Conservation (phyloP, 1,139 yeast genomes). For the Candida glucosophila region DNA sequence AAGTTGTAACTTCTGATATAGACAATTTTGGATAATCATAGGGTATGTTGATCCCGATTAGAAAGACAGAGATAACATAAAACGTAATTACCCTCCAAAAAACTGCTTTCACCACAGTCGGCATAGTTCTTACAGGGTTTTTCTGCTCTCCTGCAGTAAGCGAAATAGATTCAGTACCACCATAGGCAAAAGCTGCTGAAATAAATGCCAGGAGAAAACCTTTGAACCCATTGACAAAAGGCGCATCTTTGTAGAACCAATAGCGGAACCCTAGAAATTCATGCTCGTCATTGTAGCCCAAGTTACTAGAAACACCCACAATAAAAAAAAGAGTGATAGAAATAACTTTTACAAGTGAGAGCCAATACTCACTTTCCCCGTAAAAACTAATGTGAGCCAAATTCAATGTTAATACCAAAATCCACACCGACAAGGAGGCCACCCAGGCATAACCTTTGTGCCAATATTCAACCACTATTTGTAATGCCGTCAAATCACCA, state of each 20-base stretch:
- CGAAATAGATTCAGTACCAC: constrained; percentile 59
- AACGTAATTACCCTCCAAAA: constrained; percentile 42
- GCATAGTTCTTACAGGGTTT: constrained; percentile 51
- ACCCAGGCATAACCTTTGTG: constrained; percentile 51
- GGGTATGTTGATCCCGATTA: constrained; percentile 38
- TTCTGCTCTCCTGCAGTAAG: constrained; percentile 61
- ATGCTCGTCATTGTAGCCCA: constrained; percentile 22
- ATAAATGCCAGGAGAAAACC: constrained; percentile 33
- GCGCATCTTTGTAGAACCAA: constrained; percentile 34
- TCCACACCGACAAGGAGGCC: constrained; percentile 52
- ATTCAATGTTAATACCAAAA: constrained; percentile 41
- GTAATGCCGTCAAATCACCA: constrained; percentile 52
- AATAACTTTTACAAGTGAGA: constrained; percentile 29
- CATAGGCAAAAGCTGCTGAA: constrained; percentile 60
- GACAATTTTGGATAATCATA: constrained; percentile 31
- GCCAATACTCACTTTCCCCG: constrained; percentile 35
- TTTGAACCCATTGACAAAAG: constrained; percentile 30
- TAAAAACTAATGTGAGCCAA: constrained; percentile 44
- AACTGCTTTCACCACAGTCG: constrained; percentile 49
- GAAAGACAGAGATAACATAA: constrained; percentile 32
- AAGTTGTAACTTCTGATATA: constrained; percentile 39
- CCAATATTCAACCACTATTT: constrained; percentile 55
- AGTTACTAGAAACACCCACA: constrained; percentile 29
- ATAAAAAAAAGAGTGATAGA: constrained; percentile 34
- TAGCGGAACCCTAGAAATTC: constrained; percentile 31